phyloP scores from a whole-genome alignment of 768 basidiomycete species.

The Rickenella mellea region DNA sequence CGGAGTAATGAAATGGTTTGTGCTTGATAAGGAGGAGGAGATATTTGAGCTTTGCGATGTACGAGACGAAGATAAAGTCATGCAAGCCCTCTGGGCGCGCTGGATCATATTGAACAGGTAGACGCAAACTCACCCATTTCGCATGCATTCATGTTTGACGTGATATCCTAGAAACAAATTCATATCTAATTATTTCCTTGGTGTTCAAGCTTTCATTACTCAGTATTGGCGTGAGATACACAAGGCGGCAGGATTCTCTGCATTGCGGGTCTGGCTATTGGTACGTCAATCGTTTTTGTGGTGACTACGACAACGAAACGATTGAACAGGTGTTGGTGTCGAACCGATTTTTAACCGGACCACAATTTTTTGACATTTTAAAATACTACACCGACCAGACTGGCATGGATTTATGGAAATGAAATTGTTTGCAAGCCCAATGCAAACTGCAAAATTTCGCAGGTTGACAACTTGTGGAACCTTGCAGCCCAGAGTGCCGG shows the following conservation, averaged over 20 bases:
- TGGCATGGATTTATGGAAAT: slow-evolving; percentile 35
- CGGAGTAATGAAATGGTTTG: slow-evolving; percentile 59
- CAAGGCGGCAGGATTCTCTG: slow-evolving; percentile 57
- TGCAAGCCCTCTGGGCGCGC: slow-evolving; percentile 67
- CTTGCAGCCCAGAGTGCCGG: too few species aligned
- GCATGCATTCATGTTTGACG: neutral
- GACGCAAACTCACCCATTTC: slow-evolving; percentile 3
- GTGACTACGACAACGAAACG: neutral
- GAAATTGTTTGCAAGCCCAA: too few species aligned
- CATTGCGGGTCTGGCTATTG: slow-evolving; percentile 51
- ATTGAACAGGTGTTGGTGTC: slow-evolving; percentile 39
- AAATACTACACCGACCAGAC: slow-evolving; percentile 46
- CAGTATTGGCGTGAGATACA: slow-evolving; percentile 61
- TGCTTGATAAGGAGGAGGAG: slow-evolving; percentile 68
- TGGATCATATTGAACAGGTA: slow-evolving; percentile 64
- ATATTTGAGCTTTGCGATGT: slow-evolving; percentile 65
- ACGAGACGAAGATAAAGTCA: slow-evolving; percentile 67
- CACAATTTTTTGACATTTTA: slow-evolving; percentile 41
- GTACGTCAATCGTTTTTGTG: slow-evolving; percentile 25
- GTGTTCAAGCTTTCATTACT: slow-evolving; percentile 44
- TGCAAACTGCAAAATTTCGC: too few species aligned
- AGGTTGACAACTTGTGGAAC: too few species aligned
- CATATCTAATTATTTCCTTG: slow-evolving; percentile 43
- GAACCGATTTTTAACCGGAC: slow-evolving; percentile 41
- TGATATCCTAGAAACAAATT: slow-evolving; percentile 36